Evolutionary conservation across 257 asterid species (phyloP).

Genomic region (Jaltomata sinuosa): DNA sequence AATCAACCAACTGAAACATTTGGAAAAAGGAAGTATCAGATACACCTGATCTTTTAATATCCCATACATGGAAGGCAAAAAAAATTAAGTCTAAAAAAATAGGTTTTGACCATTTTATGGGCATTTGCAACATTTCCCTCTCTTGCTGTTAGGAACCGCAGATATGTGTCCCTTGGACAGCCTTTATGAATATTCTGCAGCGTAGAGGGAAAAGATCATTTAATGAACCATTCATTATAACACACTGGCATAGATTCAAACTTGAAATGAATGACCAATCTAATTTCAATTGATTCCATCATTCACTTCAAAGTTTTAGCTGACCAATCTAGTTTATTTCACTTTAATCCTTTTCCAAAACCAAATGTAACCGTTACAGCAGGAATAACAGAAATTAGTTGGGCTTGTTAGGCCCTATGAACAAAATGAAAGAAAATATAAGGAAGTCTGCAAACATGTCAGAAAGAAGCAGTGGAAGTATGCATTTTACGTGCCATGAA

Average conservation of each 20-base stretch:
- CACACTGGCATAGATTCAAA: not conserved
- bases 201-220: not conserved
- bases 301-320: not conserved
- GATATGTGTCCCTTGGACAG: constrained; percentile 43
- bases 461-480: not conserved
- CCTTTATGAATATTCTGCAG: constrained; percentile 67
- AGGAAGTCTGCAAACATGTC: not conserved
- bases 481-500: too few relatives aligned
- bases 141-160: constrained; percentile 61
- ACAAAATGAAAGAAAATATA: not conserved
- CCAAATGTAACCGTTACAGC: too few relatives aligned
- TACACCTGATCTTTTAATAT: not conserved
- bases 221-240: not conserved
- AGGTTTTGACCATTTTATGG: constrained; percentile 49
- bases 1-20: constrained; percentile 49
- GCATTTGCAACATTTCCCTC: constrained; percentile 64
- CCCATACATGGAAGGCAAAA: not conserved
- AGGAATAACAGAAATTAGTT: too few relatives aligned
- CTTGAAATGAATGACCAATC: not conserved
- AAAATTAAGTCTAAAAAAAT: not conserved
- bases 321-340: too few relatives aligned
- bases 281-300: not conserved
- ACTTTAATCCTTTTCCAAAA: too few relatives aligned
- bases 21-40: not conserved
- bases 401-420: not conserved